Evolutionary conservation across 495 filamentous ascomycete genomes (phyloP), one percentile per base, ranked within the genome.

Genomic region (Trichoderma reesei): DNA sequence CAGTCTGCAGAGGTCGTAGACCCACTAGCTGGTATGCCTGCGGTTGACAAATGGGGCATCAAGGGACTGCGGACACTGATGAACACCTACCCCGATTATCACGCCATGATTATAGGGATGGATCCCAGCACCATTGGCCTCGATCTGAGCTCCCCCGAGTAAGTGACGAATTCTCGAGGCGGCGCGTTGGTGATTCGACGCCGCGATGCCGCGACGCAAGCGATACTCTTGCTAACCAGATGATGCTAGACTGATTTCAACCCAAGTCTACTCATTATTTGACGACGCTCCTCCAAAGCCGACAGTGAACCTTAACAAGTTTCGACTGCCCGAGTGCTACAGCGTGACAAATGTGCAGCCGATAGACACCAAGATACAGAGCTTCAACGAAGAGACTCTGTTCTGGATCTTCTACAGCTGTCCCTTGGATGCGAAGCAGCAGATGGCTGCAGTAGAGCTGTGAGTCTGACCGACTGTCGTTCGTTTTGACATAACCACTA

Each of bases 371-470:
- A 89, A 92, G 67, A 89, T 96, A 56, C 78, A 81, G 16, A 89
- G 86, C 62, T 95, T 96, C 77, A 88, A 88, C 66, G 90, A 96
- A 65, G 92, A 97, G 72, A 95, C 91, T 0, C 79, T 97, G 63
- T 91, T 97, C 73, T 92, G 88, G 78, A 94, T 97, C 66, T 97
- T 97, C 80, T 97, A 96, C 77, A 90, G 87, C 75, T 88, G 89
- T 75, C 90, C 91, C 2, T 78, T 86, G 39, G 91, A 96, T 71
- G 80, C 89, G 65, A 84, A 91, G 75, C 92, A 97, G 74, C 88
- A 95, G 66, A 74, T 91, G 65, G 92, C 89, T 10, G 91, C 91
- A 2, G 78, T 84, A 44, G 91, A 97, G 73, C 79, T 97, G 81
- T 88, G 77, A 72, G 81, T 62, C 34, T 39, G 6, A 39, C 38